These are phyloP conservation scores for Rhodotorula sphaerocarpa DNA, from an alignment of 768 basidiomycete genomes.

Conservation along the genomic window DNA sequence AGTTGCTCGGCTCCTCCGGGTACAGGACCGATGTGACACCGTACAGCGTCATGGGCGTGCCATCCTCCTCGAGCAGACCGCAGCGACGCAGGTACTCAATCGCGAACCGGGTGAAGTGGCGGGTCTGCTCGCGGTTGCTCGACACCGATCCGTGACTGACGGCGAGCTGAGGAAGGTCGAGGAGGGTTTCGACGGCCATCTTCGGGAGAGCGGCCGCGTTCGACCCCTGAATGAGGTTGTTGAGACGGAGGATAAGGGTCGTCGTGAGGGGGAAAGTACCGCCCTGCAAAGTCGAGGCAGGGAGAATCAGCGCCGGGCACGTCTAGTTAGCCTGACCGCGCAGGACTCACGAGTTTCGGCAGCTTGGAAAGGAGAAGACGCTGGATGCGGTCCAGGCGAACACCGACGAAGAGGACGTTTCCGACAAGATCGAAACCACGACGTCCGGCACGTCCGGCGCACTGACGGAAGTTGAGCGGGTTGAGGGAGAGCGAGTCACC, in stretches of 20 bases:
- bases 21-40: conserved; percentile 34
- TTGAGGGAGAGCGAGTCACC: conserved; percentile 27
- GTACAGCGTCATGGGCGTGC: conserved; percentile 43
- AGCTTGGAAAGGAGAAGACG: conserved; percentile 56
- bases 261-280: conserved; percentile 62
- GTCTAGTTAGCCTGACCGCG: background rate
- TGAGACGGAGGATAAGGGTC: conserved; percentile 58
- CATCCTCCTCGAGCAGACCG: conserved; percentile 51
- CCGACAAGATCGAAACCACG: conserved; percentile 61
- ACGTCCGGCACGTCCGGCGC: conserved; percentile 63
- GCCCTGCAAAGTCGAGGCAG: conserved; percentile 37
- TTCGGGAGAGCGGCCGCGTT: conserved; percentile 43
- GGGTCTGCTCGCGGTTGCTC: conserved; percentile 53
- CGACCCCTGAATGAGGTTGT: conserved; percentile 61
- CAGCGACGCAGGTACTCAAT: conserved; percentile 62
- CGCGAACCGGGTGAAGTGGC: conserved; percentile 61
- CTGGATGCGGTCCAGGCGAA: conserved; percentile 58
- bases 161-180: conserved; percentile 56
- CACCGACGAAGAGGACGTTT: conserved; percentile 64
- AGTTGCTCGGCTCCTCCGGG: conserved; percentile 63
- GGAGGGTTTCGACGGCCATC: conserved; percentile 51
- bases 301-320: background rate
- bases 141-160: conserved; percentile 40
- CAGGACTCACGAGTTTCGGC: conserved; percentile 47
- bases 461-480: conserved; percentile 58